Base-by-base conservation (phyloP, 1,284 basidiomycete genomes). In the Pseudozyma thailandica region DNA sequence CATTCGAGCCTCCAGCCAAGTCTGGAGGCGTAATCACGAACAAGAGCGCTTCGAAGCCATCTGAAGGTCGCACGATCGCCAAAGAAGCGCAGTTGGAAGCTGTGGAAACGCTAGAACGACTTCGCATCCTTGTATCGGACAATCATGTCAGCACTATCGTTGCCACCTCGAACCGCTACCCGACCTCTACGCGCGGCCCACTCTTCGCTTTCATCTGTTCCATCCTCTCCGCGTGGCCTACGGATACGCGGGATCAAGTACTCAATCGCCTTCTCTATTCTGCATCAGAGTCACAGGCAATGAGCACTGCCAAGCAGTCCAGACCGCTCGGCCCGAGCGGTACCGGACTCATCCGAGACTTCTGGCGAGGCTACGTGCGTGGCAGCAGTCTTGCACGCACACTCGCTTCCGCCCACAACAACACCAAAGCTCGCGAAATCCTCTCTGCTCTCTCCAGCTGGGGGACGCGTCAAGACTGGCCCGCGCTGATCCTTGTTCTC, bases 401-500 rank as follows among this genome's bases (percentile, higher is more conserved):
- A 8, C 61, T 82, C 1, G 61, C 70, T 9, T 58, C 72, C 12
- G 61, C 74, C 4, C 48, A 51, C 3, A 26, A 54, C 16, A 41
- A 61, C 26, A 50, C 58, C n/a, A 52, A 63, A 18, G 63, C 62
- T 25, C 50, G 58, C 13, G 64, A 72, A 56, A 63, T 64, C 35
- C 59, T 72, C 18, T 27, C 51, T 1, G 42, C 50, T 13, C 60
- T 70, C 10, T 55, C 62, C 2, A 42, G 54, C 21, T 10, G 39
- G 0, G 16, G 13, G 1, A 59, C 41, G 18, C 21, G 50, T 13
- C 28, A 51, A 12, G 72, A 76, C 26, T 85, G 84, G 84, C 72
- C 90, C 0, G 86, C 91, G 1, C 84, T 98, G 2, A 84, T 98
- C 3, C 87, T 97, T 47, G 87, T 97, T 4, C 87, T 89, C 7